These are phyloP conservation scores for Ambrosia trifida DNA, from an alignment of 129 eudicot species.

Conservation along the genomic window DNA sequence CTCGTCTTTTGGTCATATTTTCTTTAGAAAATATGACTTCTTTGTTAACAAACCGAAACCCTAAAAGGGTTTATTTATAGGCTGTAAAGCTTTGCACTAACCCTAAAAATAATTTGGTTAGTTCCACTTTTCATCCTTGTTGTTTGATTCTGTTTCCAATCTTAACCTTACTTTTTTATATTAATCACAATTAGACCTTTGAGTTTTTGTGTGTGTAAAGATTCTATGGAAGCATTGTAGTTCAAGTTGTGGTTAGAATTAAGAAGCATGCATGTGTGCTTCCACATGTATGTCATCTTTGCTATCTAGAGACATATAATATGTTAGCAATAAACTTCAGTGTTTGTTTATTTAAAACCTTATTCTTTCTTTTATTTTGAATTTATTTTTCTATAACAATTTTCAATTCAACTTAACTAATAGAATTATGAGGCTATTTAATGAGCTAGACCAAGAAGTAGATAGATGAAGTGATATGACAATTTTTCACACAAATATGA, in stretches of 20 bases:
- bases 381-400: background rate
- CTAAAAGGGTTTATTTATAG: constrained; percentile 59
- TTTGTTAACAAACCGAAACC: constrained; percentile 51
- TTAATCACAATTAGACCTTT: constrained; percentile 36
- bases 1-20: constrained; percentile 51
- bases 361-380: background rate
- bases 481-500: background rate
- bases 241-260: constrained; percentile 24
- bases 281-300: constrained; percentile 32
- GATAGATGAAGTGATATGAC: too few species aligned
- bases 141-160: constrained; percentile 12
- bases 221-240: constrained; percentile 26
- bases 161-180: constrained; percentile 29
- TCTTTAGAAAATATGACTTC: constrained; percentile 16
- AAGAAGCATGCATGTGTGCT: constrained; percentile 40
- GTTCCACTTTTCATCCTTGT: constrained; percentile 39
- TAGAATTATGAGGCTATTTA: too few species aligned
- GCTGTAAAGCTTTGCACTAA: constrained; percentile 34
- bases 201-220: constrained; percentile 15
- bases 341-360: constrained; percentile 13
- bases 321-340: background rate
- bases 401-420: too few species aligned
- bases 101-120: constrained; percentile 23
- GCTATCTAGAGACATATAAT: constrained; percentile 27
- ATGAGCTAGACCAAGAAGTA: too few species aligned